phyloP scores from a whole-genome alignment of 108 stramenopile genomes.

The Nitzschia sp. region DNA sequence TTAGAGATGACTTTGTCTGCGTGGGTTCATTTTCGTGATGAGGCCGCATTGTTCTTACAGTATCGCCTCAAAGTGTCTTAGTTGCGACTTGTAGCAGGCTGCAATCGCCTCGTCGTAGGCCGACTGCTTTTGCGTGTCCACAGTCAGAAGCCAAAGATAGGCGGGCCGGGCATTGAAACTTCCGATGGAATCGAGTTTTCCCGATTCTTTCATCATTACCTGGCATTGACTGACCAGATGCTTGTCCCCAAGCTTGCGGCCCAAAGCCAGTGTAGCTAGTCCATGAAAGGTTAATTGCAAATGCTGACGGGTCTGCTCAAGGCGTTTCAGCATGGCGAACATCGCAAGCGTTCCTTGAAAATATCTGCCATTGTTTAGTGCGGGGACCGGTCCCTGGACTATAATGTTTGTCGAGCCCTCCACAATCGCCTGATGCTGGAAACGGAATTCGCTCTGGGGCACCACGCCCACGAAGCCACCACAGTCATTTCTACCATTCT shows the following conservation, averaged over 20 bases:
- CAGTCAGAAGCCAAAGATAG: constrained; percentile 25
- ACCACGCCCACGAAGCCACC: no score
- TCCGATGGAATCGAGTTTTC: constrained; percentile 20
- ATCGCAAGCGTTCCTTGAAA: not conserved
- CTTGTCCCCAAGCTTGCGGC: constrained; percentile 3
- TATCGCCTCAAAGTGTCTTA: constrained; percentile 38
- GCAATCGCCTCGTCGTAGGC: constrained; percentile 29
- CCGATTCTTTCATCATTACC: constrained; percentile 19
- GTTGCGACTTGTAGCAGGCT: constrained; percentile 11
- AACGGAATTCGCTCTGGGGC: no score
- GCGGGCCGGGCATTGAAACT: constrained; percentile 25
- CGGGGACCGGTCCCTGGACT: no score
- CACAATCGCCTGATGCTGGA: no score
- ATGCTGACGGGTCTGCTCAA: constrained; percentile 19
- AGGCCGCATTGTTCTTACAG: constrained; percentile 35
- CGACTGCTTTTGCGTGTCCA: constrained; percentile 18
- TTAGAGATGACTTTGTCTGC: constrained; percentile 8
- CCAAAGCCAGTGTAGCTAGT: constrained; percentile 22
- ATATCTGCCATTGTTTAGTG: not conserved
- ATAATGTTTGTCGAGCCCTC: no score
- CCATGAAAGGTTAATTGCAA: constrained; percentile 27
- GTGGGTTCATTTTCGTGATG: not conserved
- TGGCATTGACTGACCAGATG: not conserved
- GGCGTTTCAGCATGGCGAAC: constrained; percentile 27
- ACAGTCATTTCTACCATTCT: no score